Conservation (phyloP, 768 basidiomycete species). For the Neoboletus subvelutipes region DNA sequence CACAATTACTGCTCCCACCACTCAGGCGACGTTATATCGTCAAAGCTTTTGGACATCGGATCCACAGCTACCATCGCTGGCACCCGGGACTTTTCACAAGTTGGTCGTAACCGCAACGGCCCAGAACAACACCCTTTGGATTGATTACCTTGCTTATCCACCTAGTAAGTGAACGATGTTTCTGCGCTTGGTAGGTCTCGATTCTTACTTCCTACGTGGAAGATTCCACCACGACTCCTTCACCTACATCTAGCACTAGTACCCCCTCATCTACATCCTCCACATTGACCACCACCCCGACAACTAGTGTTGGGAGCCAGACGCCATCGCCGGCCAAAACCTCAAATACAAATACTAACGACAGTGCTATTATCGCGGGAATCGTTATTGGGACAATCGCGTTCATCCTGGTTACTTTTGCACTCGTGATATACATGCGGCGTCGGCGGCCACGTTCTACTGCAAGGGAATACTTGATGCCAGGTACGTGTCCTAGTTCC, state of each 20-base stretch:
- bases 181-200: neutral
- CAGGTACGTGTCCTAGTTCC: neutral
- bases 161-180: neutral
- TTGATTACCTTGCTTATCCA: neutral
- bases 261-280: neutral
- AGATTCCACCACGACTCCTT: neutral
- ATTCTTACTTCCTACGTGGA: neutral
- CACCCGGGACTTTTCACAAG: neutral
- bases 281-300: neutral
- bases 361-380: neutral
- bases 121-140: neutral
- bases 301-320: neutral
- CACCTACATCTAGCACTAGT: neutral
- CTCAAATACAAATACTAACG: neutral
- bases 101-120: neutral
- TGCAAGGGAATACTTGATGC: neutral
- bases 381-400: neutral
- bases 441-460: neutral
- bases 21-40: neutral
- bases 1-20: neutral
- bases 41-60: constrained; percentile 1
- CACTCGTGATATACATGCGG: neutral
- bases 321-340: neutral
- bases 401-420: neutral
- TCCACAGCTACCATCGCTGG: neutral